Evolutionary conservation across 2,329 filamentous ascomycete genomes (phyloP), one percentile per base, ranked within the genome.

Genomic region (Aureobasidium subglaciale): DNA sequence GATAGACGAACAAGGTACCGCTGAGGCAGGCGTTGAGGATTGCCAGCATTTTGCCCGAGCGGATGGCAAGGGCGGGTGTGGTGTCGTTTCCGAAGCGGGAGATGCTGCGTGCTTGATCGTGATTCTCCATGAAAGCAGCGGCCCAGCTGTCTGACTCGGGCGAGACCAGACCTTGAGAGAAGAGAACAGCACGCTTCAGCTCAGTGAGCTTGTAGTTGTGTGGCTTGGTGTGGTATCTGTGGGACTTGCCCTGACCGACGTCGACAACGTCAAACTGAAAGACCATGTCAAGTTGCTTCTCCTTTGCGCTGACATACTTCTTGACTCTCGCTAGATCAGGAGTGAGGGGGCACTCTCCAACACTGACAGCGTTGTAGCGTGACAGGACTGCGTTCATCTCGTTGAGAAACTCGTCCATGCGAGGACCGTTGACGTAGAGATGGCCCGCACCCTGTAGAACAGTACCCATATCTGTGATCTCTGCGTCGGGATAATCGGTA

Each of bases 251-350:
- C 55, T 56, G 55, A 29, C 81, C 78, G 22, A 81, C 68, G 29
- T 77, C 72, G 60, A 80, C 73, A 15, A 81, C 71, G 54, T 87
- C 84, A 15, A 56, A 56, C 34, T 56, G 53, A 9, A 56, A 56
- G 8, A 86, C 83, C 82, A 87, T 87, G 65, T 80, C 83, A 49
- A 87, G 68, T 64, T 87, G 83, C 34, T 76, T 74, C 10, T 80
- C 74, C 6, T 58, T 41, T 30, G 73, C 75, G 3, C 74, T 74
- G 1, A 86, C 82, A 5, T 73, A 74, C 6, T 71, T 70, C 13
- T 80, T 61, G 1, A 80, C 74, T 56, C 80, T 76, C 13, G 74
- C 65, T 9, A 71, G 69, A 50, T 75, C 40, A 4, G 38, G 74
- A 8, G 72, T 67, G 64, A 58, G 75, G 27, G 72, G 73, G 74